Base-by-base conservation (phyloP, 1,139 yeast species). In the Kodamaea suecica region DNA sequence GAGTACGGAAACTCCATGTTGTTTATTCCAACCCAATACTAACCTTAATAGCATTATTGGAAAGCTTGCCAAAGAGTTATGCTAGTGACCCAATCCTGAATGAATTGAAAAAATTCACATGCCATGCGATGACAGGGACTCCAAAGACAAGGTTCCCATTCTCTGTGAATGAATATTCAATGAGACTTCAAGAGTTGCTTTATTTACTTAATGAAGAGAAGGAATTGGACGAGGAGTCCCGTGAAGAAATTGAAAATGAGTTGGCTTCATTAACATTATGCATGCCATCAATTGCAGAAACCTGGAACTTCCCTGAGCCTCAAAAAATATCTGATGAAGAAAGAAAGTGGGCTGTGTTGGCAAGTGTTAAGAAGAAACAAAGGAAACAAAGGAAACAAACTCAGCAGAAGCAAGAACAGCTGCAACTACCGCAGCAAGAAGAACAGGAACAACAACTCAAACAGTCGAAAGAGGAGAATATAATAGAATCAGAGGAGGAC, bases 171-270 rank as follows among this genome's bases (percentile, higher is more conserved):
- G 38, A 43, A 9, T 61, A 61, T 40, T 60, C 67, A 5, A 49
- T 50, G 11, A 55, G 50, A 29, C 48, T 65, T 29, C 52, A 40
- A 35, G 66, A 63, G 37, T 41, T 63, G 13, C 49, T 64, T 19
- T 53, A 53, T 23, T 44, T 62, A 20, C 44, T 65, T 24, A 47
- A 50, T 17, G 63, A 59, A 19, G 64, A 61, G 29, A 39, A 40
- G 12, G 50, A 50, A 13, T 38, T 61, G 13, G 66, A 63, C 35
- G 70, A 64, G 25, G 50, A 49, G 26, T 38, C 55, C 5, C 43
- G 69, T 17, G 61, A 61, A 16, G 45, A 52, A 9, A 50, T 62
- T 15, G 71, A 65, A 39, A 39, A 49, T 4, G 39, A 46, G 16
- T 44, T 64, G 10, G 51, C 51, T 35, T 59, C 55, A 20, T 35